Evolutionary conservation across 2,329 filamentous ascomycete genomes (phyloP), one percentile per base, ranked within the genome.

Genomic region (Clonostachys rhizophaga): DNA sequence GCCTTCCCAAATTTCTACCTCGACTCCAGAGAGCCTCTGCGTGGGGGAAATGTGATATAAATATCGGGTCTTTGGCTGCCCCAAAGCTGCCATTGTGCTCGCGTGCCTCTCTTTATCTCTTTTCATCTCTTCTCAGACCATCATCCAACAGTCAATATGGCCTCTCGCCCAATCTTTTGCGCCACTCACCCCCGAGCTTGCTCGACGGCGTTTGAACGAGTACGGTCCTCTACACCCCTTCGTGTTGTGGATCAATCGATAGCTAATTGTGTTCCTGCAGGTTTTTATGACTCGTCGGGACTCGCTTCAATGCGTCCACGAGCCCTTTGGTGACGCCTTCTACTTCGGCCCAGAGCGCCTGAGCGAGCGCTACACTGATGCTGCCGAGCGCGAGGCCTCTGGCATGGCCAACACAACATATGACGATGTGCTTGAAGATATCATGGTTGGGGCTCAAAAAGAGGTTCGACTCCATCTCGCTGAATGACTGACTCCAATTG

Each of bases 201-300:
- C 74, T 96, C 91, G 48, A 97, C 94, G 43, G 94, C 94, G 33
- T 99, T 97, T 72, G 94, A 99, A 75, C 79, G 92, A 68, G 92
- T 95, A 76, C 62, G 78, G 70, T 49, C 35, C 24, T 30, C 24
- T 30, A 9, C 24, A 9, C 7, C 12, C n/a, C n/a, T n/a, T 9
- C 3, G 3, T 42, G 6, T 42, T 17, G 16, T 5, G 17, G 18
- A 16, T 6, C 40, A 42, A 13, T 20, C 5, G 12, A n/a, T 24
- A n/a, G 35, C 18, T 7, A 14, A 18, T 20, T 48, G 10, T 39
- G 14, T n/a, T n/a, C 11, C 7, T 47, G 39, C 55, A 94, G 89
- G 91, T 97, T 54, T 97, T 99, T 68, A 96, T 97, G 92, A 96
- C 91, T 58, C 87, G 90, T 56, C 81, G 81, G 57, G 86, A 95